Percentiles rank a stretch among this genome's conserved stretches.
These are phyloP conservation scores for Glycine tomentella DNA, from an alignment of 306 rosid species.

Conservation along the genomic window DNA sequence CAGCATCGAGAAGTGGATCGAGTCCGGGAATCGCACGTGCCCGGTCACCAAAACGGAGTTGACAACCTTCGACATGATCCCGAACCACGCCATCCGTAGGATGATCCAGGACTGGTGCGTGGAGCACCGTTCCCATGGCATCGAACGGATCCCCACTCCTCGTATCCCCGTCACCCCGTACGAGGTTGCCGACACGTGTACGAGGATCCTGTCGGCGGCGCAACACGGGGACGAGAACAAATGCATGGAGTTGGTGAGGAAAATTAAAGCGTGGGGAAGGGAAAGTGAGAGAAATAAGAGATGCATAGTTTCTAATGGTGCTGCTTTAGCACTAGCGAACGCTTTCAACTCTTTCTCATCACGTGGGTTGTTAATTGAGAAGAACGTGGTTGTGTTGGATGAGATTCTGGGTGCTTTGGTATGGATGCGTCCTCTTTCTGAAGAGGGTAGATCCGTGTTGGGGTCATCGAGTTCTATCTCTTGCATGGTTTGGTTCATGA, in stretches of 20 bases:
- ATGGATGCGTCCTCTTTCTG: slow-evolving; percentile 59
- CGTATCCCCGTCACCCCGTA: slow-evolving; percentile 63
- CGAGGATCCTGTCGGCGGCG: slow-evolving; percentile 49
- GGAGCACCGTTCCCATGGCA: slow-evolving; percentile 63
- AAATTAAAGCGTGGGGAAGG: slow-evolving; percentile 70
- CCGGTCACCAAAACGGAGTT: slow-evolving; percentile 73
- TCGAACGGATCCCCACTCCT: slow-evolving; percentile 88
- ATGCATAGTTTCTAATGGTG: slow-evolving; percentile 56
- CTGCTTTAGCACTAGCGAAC: slow-evolving; percentile 51
- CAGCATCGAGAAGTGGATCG: slow-evolving; percentile 88
- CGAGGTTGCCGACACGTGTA: slow-evolving; percentile 59
- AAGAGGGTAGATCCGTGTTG: slow-evolving; percentile 56
- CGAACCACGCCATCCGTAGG: slow-evolving; percentile 73
- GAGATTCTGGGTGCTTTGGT: slow-evolving; percentile 64
- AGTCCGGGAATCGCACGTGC: slow-evolving; percentile 67
- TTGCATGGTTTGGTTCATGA: slow-evolving; percentile 59
- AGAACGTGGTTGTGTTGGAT: slow-evolving; percentile 50
- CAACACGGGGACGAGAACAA: slow-evolving; percentile 51
- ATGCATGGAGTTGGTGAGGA: slow-evolving; percentile 60
- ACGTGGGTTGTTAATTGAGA: slow-evolving; percentile 25
- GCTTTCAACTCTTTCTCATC: slow-evolving; percentile 61
- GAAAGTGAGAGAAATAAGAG: slow-evolving; percentile 85
- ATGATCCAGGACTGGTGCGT: slow-evolving; percentile 96
- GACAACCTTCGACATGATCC: slow-evolving; percentile 61
- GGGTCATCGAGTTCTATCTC: slow-evolving; percentile 57